Conservation (phyloP, 2,329 filamentous ascomycete species). For the Epichloe aotearoae region DNA sequence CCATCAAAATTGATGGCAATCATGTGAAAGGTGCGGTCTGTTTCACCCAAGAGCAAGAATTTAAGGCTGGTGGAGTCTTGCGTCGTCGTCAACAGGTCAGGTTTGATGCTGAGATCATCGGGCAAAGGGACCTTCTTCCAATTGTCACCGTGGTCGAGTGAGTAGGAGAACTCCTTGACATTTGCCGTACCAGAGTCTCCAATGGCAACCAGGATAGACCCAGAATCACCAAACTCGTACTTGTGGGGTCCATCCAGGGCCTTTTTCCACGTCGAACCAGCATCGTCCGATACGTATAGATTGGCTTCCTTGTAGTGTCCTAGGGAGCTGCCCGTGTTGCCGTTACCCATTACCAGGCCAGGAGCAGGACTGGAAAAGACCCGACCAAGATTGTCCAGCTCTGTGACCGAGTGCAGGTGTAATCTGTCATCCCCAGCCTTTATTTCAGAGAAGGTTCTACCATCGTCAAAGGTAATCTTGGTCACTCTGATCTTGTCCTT, state of each 20-base stretch:
- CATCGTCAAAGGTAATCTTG: slow-evolving; percentile 90
- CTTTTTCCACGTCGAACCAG: slow-evolving; percentile 71
- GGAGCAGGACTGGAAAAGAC: slow-evolving; percentile 91
- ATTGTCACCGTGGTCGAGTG: slow-evolving; percentile 74
- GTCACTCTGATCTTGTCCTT: slow-evolving; percentile 58
- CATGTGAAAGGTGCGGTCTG: slow-evolving; percentile 44
- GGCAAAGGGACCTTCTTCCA: slow-evolving; percentile 66
- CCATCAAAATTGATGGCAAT: slow-evolving; percentile 74
- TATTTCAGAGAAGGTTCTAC: slow-evolving; percentile 66
- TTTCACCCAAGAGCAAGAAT: slow-evolving; percentile 64
- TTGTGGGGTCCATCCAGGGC: slow-evolving; percentile 73
- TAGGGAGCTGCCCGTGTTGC: slow-evolving; percentile 71
- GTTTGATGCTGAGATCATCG: slow-evolving; percentile 51
- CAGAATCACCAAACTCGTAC: slow-evolving; percentile 92
- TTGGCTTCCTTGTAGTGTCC: slow-evolving; percentile 59
- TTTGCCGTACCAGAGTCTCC: slow-evolving; percentile 55
- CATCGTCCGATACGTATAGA: slow-evolving; percentile 82
- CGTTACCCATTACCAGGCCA: slow-evolving; percentile 85
- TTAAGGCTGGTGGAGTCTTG: slow-evolving; percentile 88
- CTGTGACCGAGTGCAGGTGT: slow-evolving; percentile 86
- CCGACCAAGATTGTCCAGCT: slow-evolving; percentile 66
- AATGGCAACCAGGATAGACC: slow-evolving; percentile 75
- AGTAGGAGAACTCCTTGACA: slow-evolving; percentile 52
- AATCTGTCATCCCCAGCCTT: slow-evolving; percentile 55
- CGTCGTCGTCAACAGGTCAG: slow-evolving; percentile 69